Evolutionary conservation across 2,329 filamentous ascomycete genomes (phyloP).

Genomic region (Botrytis porri): DNA sequence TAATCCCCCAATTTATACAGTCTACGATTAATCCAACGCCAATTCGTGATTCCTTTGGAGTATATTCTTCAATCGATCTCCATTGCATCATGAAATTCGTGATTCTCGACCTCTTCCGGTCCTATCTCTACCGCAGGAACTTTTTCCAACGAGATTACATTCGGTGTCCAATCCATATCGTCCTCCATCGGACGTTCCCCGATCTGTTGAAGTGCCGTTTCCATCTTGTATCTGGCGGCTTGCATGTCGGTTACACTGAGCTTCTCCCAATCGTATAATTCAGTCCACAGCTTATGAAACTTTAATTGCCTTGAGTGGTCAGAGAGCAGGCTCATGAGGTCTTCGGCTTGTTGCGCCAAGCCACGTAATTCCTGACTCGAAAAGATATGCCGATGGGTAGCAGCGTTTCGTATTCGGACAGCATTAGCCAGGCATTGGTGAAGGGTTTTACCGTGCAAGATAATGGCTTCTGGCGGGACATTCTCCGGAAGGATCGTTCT

Average conservation of each 20-base stretch:
- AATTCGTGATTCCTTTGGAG: not conserved
- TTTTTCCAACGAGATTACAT: slow-evolving; percentile 34
- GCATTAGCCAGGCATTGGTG: slow-evolving; percentile 31
- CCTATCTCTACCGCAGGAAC: slow-evolving; percentile 18
- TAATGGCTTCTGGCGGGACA: slow-evolving; percentile 29
- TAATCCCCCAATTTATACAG: not conserved
- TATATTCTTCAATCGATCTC: slow-evolving; percentile 28
- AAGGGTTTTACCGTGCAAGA: slow-evolving; percentile 25
- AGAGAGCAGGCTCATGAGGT: slow-evolving; percentile 35
- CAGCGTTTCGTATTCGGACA: slow-evolving; percentile 35
- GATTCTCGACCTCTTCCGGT: slow-evolving; percentile 13
- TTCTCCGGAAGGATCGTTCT: slow-evolving; percentile 28
- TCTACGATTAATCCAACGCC: slow-evolving; percentile 2
- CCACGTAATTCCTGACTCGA: slow-evolving; percentile 32
- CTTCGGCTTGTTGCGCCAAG: slow-evolving; percentile 32
- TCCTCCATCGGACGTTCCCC: slow-evolving; percentile 34
- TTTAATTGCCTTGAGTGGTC: slow-evolving; percentile 33
- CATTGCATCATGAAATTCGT: slow-evolving; percentile 30
- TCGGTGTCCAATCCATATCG: slow-evolving; percentile 39
- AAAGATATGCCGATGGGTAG: slow-evolving; percentile 36
- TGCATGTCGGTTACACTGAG: slow-evolving; percentile 23
- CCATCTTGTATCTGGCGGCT: slow-evolving; percentile 27
- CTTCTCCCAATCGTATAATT: slow-evolving; percentile 33
- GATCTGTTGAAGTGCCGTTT: slow-evolving; percentile 33
- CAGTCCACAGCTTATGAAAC: slow-evolving; percentile 29